These are phyloP conservation scores for Friedmanniomyces simplex DNA, from an alignment of 495 filamentous ascomycete species.

Conservation along the genomic window DNA sequence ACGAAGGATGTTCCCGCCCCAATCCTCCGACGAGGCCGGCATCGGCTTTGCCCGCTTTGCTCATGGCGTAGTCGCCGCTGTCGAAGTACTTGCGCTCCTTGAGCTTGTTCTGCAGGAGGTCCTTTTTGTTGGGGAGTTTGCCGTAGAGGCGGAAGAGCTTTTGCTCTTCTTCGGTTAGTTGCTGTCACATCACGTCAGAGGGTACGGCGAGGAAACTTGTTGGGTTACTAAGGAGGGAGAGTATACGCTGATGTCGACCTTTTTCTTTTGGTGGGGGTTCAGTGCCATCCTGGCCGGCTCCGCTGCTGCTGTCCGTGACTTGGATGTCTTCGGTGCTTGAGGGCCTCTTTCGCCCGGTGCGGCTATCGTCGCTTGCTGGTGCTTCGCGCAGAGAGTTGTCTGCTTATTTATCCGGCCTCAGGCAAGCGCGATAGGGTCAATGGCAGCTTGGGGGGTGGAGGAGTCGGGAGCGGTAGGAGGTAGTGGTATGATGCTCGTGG, in stretches of 20 bases:
- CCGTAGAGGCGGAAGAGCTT: slow-evolving; percentile 92
- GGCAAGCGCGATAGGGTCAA: too few species aligned
- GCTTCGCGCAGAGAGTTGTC: too few species aligned
- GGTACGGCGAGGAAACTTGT: neutral
- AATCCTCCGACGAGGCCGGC: slow-evolving; percentile 79
- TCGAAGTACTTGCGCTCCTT: slow-evolving; percentile 99
- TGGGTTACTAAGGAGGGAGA: neutral
- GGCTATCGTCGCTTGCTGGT: neutral
- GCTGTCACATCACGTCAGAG: slow-evolving; percentile 39
- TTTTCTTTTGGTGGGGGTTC: slow-evolving; percentile 96
- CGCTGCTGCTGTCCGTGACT: neutral
- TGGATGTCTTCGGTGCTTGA: too few species aligned
- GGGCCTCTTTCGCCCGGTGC: neutral
- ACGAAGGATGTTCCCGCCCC: slow-evolving; percentile 80
- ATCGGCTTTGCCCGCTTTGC: slow-evolving; percentile 94
- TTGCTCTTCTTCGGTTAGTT: slow-evolving; percentile 83
- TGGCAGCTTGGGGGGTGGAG: too few species aligned
- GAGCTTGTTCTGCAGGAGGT: slow-evolving; percentile 95
- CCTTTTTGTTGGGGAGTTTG: slow-evolving; percentile 90
- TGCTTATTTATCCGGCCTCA: too few species aligned
- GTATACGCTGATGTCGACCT: slow-evolving; percentile 87
- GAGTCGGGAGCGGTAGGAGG: neutral
- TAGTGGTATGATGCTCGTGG: too few species aligned
- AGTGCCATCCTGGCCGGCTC: slow-evolving; percentile 30
- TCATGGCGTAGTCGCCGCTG: slow-evolving; percentile 93